These are phyloP conservation scores for Calocybe cyanea DNA, from an alignment of 768 basidiomycete genomes.

Conservation along the genomic window DNA sequence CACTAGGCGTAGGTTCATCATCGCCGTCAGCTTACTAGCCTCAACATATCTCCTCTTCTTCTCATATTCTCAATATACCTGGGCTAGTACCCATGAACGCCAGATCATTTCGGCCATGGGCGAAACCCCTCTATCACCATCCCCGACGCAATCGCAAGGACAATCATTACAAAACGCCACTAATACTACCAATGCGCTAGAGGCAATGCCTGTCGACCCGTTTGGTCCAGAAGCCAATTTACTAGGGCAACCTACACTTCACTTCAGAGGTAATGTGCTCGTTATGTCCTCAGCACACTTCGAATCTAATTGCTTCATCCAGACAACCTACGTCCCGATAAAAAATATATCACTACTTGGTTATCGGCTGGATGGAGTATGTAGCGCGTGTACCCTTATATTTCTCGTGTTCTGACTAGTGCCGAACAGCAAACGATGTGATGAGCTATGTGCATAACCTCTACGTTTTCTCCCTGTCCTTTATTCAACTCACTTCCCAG, in stretches of 20 bases:
- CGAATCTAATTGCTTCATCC: background rate
- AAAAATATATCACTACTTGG: slow-evolving; percentile 71
- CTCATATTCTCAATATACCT: slow-evolving; percentile 19
- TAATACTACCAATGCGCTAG: background rate
- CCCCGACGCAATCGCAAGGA: background rate
- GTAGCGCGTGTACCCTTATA: slow-evolving; percentile 21
- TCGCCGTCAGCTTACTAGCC: slow-evolving; percentile 25
- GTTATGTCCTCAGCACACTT: background rate
- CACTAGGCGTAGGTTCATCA: slow-evolving; percentile 19
- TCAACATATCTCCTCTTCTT: slow-evolving; percentile 25
- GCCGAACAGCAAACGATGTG: slow-evolving; percentile 63
- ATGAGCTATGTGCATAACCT: slow-evolving; percentile 54
- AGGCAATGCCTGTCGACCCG: slow-evolving; percentile 12
- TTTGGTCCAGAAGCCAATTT: slow-evolving; percentile 16
- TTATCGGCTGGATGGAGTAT: slow-evolving; percentile 75
- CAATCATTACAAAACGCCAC: background rate
- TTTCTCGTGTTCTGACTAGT: slow-evolving; percentile 6
- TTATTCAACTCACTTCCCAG: slow-evolving; percentile 17
- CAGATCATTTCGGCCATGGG: background rate
- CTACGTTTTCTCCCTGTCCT: background rate
- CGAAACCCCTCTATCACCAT: background rate
- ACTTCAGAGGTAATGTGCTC: slow-evolving; percentile 48
- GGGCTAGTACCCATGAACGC: slow-evolving; percentile 14
- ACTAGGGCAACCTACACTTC: slow-evolving; percentile 49
- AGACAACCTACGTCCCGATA: slow-evolving; percentile 63